Conservation (phyloP, 2,329 filamentous ascomycete species). For the Aspergillus proliferans region DNA sequence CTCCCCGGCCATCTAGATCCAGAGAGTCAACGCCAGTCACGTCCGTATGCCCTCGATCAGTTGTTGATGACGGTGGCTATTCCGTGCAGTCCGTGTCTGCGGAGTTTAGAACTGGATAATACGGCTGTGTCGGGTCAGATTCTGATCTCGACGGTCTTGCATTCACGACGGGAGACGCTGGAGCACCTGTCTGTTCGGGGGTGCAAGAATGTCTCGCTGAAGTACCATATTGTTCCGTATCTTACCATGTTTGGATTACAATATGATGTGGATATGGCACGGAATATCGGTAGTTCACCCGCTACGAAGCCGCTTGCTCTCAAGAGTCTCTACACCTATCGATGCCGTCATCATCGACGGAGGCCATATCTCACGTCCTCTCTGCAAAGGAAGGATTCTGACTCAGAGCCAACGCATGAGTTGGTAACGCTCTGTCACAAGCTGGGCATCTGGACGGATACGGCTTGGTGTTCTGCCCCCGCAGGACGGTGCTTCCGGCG, state of each 20-base stretch:
- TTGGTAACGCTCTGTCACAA: slow-evolving; percentile 54
- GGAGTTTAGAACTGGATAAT: slow-evolving; percentile 55
- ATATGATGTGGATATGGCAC: slow-evolving; percentile 40
- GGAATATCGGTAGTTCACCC: slow-evolving; percentile 27
- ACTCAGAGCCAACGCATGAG: slow-evolving; percentile 56
- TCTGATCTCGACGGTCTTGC: slow-evolving; percentile 50
- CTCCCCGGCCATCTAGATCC: slow-evolving; percentile 28
- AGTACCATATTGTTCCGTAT: slow-evolving; percentile 59
- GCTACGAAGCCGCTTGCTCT: slow-evolving; percentile 43
- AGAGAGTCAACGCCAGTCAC: slow-evolving; percentile 43
- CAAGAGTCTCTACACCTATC: slow-evolving; percentile 56
- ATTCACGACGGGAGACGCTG: slow-evolving; percentile 49
- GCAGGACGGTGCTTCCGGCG: slow-evolving; percentile 51
- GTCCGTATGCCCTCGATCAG: slow-evolving; percentile 54
- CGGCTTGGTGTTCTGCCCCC: slow-evolving; percentile 55
- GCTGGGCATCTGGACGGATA: slow-evolving; percentile 56
- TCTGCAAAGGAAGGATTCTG: slow-evolving; percentile 51
- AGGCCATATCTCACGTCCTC: slow-evolving; percentile 54
- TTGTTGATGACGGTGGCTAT: slow-evolving; percentile 51
- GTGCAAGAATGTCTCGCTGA: slow-evolving; percentile 59
- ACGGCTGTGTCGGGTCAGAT: slow-evolving; percentile 55
- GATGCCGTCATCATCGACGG: slow-evolving; percentile 56
- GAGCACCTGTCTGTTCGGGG: slow-evolving; percentile 56
- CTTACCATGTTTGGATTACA: slow-evolving; percentile 43
- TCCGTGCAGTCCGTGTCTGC: slow-evolving; percentile 51